Base-by-base conservation (phyloP, 2,329 filamentous ascomycete species). In the Alternaria gansuensis region DNA sequence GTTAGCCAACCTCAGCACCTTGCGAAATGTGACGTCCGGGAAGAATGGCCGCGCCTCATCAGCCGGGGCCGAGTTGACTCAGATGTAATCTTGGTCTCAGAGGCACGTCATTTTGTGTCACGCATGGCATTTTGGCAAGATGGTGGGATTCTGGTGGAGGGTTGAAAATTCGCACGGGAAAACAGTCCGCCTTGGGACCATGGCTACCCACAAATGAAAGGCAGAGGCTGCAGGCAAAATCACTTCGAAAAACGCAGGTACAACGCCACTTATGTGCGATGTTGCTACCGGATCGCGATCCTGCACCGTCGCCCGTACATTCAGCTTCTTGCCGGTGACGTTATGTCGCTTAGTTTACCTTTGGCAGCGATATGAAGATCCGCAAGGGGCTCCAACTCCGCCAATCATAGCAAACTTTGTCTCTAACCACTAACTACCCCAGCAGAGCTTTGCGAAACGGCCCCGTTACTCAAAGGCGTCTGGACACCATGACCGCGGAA, bases 311-410 rank as follows among this genome's bases (percentile, higher is more conserved):
- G 55, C 57, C 60, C 58, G 26, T 60, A 57, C 62, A 45, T 49
- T 39, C 28, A 56, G 54, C 48, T 55, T 55, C 45, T 55, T 57
- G 34, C 60, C 57, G n/a, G 67, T 75, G 73, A 75, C 73, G 73
- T 69, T 66, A 57, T 69, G 51, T 60, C 46, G 51, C 66, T 72
- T 69, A 62, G 65, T 62, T 50, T 43, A 51, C 62, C 59, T 40
- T 54, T 50, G 57, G 44, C 24, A 26, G 53, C 36, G 28, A 51
- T 37, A 53, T 52, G 59, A 60, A 39, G 60, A 73, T 69, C 64
- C 49, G 57, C 63, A 57, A 66, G 49, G 62, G 54, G 54, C 48
- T 21, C 17, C 43, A 21, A 34, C 13, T 36, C 45, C 7, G 26
- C 71, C 71, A 74, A 74, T 74, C 62, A 71, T 34, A 63, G 23